These are phyloP conservation scores for Solanum bulbocastanum DNA, from an alignment of 257 asterid species.

Conservation along the genomic window DNA sequence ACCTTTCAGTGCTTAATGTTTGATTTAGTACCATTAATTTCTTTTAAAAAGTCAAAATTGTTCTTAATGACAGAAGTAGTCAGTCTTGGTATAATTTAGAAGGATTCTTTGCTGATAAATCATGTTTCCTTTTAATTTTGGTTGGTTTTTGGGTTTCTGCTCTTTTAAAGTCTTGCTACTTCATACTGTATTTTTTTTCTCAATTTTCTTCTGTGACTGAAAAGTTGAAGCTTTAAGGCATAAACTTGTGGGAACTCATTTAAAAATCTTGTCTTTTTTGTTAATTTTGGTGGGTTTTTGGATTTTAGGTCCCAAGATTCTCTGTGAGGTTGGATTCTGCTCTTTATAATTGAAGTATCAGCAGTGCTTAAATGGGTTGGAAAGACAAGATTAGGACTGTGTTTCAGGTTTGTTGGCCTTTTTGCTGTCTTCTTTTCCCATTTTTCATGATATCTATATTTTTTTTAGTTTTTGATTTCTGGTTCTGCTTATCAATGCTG, in stretches of 20 bases:
- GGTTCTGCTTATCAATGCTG: neutral
- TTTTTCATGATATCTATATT: neutral
- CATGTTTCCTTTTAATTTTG: neutral
- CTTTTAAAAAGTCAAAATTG: neutral
- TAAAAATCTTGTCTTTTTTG: neutral
- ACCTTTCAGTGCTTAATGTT: neutral
- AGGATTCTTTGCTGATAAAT: neutral
- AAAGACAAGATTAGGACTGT: slow-evolving; percentile 31
- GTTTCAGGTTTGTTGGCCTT: slow-evolving; percentile 47
- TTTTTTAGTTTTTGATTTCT: neutral
- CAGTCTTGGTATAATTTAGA: neutral
- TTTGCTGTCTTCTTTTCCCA: neutral
- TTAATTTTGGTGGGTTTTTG: neutral
- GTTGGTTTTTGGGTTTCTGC: neutral
- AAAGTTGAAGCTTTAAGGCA: neutral
- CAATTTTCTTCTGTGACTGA: neutral
- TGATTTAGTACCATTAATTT: neutral
- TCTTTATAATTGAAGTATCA: neutral
- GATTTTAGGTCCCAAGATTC: neutral
- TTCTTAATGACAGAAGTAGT: neutral
- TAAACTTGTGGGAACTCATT: neutral
- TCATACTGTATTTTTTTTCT: neutral
- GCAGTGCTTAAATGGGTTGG: slow-evolving; percentile 36
- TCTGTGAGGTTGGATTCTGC: neutral
- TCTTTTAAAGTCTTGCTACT: neutral